Percentiles rank a stretch among this genome's conserved stretches.
Conservation (phyloP, 2,329 filamentous ascomycete genomes). For the Penicillium sp. region DNA sequence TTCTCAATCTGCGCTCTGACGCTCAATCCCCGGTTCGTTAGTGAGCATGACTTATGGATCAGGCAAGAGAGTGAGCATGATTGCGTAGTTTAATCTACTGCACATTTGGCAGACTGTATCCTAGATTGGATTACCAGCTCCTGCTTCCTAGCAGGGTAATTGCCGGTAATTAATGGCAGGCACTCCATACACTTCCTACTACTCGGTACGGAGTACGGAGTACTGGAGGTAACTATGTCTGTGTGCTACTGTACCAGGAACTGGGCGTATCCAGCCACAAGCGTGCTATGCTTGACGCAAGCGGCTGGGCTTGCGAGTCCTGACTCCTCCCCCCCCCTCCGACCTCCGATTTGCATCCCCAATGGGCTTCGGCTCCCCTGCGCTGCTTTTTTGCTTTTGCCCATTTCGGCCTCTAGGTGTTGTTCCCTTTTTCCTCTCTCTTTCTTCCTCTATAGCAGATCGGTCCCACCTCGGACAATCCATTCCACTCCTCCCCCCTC, state of each 20-base stretch:
- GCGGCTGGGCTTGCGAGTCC: constrained; percentile 25
- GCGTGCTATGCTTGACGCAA: constrained; percentile 31
- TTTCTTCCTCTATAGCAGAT: background rate
- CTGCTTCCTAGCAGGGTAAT: background rate
- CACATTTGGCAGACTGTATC: background rate
- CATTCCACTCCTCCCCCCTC: background rate
- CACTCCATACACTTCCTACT: no score
- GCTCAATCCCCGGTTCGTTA: background rate
- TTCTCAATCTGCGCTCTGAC: background rate
- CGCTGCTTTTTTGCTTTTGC: constrained; percentile 14
- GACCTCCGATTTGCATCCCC: constrained; percentile 4
- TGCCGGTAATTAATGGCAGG: constrained; percentile 4
- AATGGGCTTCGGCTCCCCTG: constrained; percentile 17
- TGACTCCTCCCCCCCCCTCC: background rate
- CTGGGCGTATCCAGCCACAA: constrained; percentile 24
- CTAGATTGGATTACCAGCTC: background rate
- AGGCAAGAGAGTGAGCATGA: no score
- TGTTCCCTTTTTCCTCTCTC: background rate
- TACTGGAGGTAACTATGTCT: no score
- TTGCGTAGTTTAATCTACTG: constrained; percentile 1
- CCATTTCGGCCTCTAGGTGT: constrained; percentile 4
- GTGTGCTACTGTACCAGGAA: no score
- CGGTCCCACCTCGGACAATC: background rate
- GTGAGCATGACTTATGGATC: background rate
- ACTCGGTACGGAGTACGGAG: no score